Conservation (phyloP, 2,329 filamentous ascomycete genomes). For the Phyllosticta ampelicida region DNA sequence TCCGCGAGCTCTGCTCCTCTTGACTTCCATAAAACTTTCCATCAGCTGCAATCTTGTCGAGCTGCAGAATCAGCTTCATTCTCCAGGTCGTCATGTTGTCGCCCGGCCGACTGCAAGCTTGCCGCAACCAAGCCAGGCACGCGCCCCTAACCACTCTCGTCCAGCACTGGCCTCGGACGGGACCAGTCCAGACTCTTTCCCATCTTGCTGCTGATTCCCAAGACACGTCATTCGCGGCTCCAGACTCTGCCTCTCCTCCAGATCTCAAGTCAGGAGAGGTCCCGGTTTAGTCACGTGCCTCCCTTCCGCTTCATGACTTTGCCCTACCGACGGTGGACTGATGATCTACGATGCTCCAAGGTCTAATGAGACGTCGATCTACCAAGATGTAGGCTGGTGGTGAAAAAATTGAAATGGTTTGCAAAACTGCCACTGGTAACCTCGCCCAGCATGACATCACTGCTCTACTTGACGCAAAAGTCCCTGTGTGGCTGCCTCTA, state of each 20-base stretch:
- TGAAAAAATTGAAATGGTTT: background rate
- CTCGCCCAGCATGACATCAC: background rate
- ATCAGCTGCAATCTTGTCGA: background rate
- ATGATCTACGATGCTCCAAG: conserved; percentile 8
- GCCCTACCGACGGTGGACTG: conserved; percentile 1
- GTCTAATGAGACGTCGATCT: background rate
- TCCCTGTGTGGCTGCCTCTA: background rate
- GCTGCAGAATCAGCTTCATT: background rate
- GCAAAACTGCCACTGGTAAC: background rate
- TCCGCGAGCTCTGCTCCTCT: background rate
- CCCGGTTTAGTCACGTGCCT: conserved; percentile 7
- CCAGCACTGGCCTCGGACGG: background rate
- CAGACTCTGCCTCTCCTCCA: background rate
- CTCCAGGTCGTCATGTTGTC: background rate
- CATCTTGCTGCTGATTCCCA: conserved; percentile 3
- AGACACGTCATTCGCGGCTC: conserved; percentile 5
- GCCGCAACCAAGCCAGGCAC: conserved; percentile 3
- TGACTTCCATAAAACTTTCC: background rate
- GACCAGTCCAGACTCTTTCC: background rate
- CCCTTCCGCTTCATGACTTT: conserved; percentile 2
- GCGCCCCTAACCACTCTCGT: background rate
- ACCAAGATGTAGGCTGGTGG: background rate
- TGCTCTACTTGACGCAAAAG: background rate
- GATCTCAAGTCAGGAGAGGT: conserved; percentile 6
- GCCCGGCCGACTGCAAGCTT: background rate